phyloP scores from a whole-genome alignment of 768 basidiomycete genomes.

The Leucosporidium yakuticum region DNA sequence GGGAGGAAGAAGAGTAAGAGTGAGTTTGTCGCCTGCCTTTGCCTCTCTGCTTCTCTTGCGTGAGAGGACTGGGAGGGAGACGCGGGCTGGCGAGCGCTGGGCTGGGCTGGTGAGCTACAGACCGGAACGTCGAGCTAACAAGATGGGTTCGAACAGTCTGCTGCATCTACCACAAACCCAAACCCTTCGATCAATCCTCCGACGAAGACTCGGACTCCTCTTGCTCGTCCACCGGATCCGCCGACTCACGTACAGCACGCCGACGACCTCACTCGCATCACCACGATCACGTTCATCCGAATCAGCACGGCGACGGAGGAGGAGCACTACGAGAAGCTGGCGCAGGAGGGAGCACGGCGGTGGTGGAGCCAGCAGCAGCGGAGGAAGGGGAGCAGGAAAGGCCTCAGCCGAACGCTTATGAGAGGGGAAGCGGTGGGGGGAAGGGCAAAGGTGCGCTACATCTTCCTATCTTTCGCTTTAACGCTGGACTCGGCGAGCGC shows the following conservation, averaged over 20 bases:
- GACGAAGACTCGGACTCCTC: slow-evolving; percentile 26
- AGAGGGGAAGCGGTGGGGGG: neutral
- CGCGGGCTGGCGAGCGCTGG: no score
- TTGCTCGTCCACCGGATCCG: slow-evolving; percentile 10
- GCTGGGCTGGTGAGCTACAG: no score
- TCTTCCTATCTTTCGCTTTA: neutral
- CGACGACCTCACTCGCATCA: neutral
- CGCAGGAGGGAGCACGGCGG: neutral
- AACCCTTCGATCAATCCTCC: slow-evolving; percentile 29
- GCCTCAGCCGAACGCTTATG: slow-evolving; percentile 23
- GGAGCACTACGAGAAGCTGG: neutral
- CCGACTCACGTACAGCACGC: neutral
- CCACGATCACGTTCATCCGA: neutral
- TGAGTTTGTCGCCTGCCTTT: slow-evolving; percentile 46
- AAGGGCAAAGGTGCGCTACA: slow-evolving; percentile 24
- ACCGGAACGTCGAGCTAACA: no score
- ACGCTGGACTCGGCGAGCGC: no score
- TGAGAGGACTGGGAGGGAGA: neutral
- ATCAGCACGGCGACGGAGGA: neutral
- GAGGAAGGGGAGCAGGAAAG: neutral
- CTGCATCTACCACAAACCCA: slow-evolving; percentile 36
- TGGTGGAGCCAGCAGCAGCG: neutral
- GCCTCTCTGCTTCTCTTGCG: neutral
- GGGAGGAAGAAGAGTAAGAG: slow-evolving; percentile 92
- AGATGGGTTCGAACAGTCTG: slow-evolving; percentile 19